These are phyloP conservation scores for Neopestalotiopsis rosae DNA, from an alignment of 2,329 filamentous ascomycete genomes.

Conservation along the genomic window DNA sequence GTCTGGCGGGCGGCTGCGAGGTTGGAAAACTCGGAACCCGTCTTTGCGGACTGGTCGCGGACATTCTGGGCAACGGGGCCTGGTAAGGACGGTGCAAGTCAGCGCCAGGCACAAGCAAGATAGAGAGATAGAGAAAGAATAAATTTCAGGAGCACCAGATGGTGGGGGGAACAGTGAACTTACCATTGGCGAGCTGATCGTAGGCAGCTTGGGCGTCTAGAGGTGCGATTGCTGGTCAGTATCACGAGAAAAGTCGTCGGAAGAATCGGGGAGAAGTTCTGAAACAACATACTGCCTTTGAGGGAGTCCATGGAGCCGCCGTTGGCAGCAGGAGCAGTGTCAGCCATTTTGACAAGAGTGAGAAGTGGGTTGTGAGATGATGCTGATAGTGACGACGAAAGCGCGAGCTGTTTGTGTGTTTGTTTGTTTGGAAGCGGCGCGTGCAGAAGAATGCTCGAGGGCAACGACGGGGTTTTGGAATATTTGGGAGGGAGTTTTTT, in stretches of 20 bases:
- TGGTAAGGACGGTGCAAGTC: conserved; percentile 33
- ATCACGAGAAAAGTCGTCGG: conserved; percentile 36
- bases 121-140: background rate
- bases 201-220: conserved; percentile 56
- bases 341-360: conserved; percentile 43
- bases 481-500: background rate
- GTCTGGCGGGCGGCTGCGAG: conserved; percentile 62
- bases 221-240: conserved; percentile 14
- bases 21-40: conserved; percentile 60
- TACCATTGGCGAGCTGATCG: conserved; percentile 54
- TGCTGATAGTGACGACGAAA: background rate
- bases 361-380: conserved; percentile 17
- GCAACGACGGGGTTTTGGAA: background rate
- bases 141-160: background rate
- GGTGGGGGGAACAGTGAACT: conserved; percentile 21
- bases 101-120: background rate
- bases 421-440: background rate
- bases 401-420: background rate
- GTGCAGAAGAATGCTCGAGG: background rate
- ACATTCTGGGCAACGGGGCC: conserved; percentile 65
- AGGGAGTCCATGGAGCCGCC: conserved; percentile 52
- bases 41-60: conserved; percentile 61
- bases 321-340: conserved; percentile 49
- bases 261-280: conserved; percentile 19
- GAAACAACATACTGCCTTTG: conserved; percentile 55